A percentile compares a stretch with the other conserved stretches of the same genome.
Conservation (phyloP, 1,284 basidiomycete genomes). For the Rhodofomes roseus region DNA sequence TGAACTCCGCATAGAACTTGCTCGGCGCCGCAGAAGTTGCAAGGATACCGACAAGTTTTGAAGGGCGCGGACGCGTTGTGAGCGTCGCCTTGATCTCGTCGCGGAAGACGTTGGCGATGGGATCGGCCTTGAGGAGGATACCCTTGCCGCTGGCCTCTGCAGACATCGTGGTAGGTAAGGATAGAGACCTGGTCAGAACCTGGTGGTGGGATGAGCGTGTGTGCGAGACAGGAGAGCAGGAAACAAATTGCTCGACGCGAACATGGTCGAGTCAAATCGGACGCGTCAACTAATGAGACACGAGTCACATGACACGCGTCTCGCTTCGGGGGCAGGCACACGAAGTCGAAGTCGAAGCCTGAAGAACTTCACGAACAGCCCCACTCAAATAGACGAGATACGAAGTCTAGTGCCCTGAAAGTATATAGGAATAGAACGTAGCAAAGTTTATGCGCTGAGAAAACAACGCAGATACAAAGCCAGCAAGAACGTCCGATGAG, state of each 20-base stretch:
- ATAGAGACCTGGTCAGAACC: no score
- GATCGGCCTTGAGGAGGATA: slow-evolving; percentile 70
- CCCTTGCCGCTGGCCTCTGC: slow-evolving; percentile 49
- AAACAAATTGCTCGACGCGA: neutral
- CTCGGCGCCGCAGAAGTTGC: slow-evolving; percentile 87
- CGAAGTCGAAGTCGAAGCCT: neutral
- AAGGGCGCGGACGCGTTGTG: slow-evolving; percentile 37
- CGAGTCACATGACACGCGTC: slow-evolving; percentile 4
- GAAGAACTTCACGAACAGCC: neutral
- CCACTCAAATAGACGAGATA: neutral
- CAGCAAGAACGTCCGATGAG: neutral
- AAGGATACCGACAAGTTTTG: slow-evolving; percentile 90
- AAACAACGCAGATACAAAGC: neutral
- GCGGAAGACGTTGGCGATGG: slow-evolving; percentile 64
- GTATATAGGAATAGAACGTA: neutral
- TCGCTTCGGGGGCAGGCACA: neutral
- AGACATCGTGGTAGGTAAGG: slow-evolving; percentile 1
- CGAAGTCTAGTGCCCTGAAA: no score
- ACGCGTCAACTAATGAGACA: slow-evolving; percentile 1
- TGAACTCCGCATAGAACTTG: slow-evolving; percentile 91
- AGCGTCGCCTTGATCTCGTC: slow-evolving; percentile 60
- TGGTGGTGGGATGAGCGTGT: neutral
- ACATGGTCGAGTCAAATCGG: neutral
- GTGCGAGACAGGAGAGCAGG: neutral
- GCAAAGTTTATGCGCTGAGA: neutral